Conservation (phyloP, 805 yeast genomes). For the Sugiyamaella chiloensis region DNA sequence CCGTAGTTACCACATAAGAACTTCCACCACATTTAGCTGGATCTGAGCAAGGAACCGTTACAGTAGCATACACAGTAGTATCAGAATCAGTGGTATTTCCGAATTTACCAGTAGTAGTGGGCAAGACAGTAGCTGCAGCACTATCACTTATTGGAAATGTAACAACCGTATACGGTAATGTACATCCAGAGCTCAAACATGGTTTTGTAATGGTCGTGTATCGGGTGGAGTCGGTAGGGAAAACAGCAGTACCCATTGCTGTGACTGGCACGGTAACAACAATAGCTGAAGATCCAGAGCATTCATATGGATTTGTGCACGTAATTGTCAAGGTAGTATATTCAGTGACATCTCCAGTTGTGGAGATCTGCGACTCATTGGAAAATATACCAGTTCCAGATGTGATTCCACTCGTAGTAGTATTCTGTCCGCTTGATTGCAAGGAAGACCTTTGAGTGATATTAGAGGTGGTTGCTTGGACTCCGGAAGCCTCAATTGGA, state of each 20-base stretch:
- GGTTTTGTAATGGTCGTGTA: neutral
- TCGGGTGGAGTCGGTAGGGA: neutral
- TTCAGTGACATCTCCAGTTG: neutral
- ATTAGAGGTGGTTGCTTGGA: too few species aligned
- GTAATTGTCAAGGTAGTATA: constrained; percentile 6
- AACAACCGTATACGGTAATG: neutral
- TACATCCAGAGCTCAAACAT: neutral
- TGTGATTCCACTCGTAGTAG: too few species aligned
- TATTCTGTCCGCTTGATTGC: too few species aligned
- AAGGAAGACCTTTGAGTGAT: too few species aligned
- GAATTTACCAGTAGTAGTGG: too few species aligned
- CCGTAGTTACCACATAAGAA: neutral
- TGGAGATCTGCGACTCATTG: too few species aligned
- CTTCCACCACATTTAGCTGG: neutral
- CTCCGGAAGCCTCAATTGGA: too few species aligned
- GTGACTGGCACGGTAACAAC: constrained; percentile 7
- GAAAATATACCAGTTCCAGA: too few species aligned
- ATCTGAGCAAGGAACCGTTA: constrained; percentile 14
- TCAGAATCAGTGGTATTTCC: too few species aligned
- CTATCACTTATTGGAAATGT: neutral
- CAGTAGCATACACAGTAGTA: constrained; percentile 10
- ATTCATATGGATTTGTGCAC: constrained; percentile 6
- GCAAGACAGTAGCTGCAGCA: neutral
- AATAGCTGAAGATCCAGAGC: constrained; percentile 7
- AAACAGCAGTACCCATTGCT: neutral